Evolutionary conservation across 2,329 filamentous ascomycete genomes (phyloP).

Genomic region (Mycocentrospora acerina): DNA sequence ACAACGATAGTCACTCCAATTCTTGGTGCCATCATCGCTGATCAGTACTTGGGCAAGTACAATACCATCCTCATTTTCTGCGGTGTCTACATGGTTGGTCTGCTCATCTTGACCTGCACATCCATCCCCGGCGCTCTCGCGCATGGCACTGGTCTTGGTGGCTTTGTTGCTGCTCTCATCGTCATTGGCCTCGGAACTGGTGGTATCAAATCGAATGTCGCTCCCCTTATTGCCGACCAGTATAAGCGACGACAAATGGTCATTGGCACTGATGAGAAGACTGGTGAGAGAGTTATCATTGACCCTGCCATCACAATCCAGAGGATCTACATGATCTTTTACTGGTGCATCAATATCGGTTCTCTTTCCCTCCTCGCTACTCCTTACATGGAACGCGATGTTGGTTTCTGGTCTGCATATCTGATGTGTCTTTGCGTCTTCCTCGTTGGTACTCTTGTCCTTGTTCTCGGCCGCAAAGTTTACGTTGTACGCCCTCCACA

Average conservation of each 20-base stretch:
- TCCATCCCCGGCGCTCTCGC: slow-evolving; percentile 66
- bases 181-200: slow-evolving; percentile 74
- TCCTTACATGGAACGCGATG: slow-evolving; percentile 68
- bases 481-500: slow-evolving; percentile 44
- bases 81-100: slow-evolving; percentile 64
- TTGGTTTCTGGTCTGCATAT: slow-evolving; percentile 71
- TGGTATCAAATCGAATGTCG: slow-evolving; percentile 80
- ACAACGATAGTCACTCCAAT: slow-evolving; percentile 41
- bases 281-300: slow-evolving; percentile 49
- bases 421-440: slow-evolving; percentile 67
- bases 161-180: slow-evolving; percentile 62
- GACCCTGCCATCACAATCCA: slow-evolving; percentile 52
- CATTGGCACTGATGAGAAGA: slow-evolving; percentile 45
- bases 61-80: slow-evolving; percentile 70
- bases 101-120: slow-evolving; percentile 66
- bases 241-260: slow-evolving; percentile 47
- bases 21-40: slow-evolving; percentile 58
- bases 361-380: slow-evolving; percentile 68
- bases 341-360: slow-evolving; percentile 72
- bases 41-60: slow-evolving; percentile 71
- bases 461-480: slow-evolving; percentile 40
- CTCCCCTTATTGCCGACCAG: slow-evolving; percentile 53
- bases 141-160: slow-evolving; percentile 61
- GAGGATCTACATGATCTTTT: slow-evolving; percentile 64
- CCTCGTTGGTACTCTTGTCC: slow-evolving; percentile 61